phyloP scores from a whole-genome alignment of 768 basidiomycete genomes.

The Cystobasidium ongulense region DNA sequence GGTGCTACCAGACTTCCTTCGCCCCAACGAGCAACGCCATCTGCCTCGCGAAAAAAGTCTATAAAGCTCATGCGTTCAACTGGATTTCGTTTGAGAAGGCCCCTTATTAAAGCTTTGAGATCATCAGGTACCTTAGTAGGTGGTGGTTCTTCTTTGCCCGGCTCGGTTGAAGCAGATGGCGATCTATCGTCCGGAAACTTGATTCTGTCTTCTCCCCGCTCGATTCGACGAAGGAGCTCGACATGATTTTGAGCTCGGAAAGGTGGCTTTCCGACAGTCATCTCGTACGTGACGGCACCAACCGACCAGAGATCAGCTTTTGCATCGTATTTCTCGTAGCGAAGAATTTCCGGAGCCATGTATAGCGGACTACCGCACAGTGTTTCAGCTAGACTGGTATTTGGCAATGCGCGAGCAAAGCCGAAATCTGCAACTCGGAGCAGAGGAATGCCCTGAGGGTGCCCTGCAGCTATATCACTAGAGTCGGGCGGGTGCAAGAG shows the following conservation, averaged over 20 bases:
- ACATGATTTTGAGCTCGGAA: slow-evolving; percentile 95
- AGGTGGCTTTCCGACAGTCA: slow-evolving; percentile 83
- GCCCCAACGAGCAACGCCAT: slow-evolving; percentile 29
- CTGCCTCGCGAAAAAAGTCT: slow-evolving; percentile 64
- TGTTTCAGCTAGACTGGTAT: slow-evolving; percentile 91
- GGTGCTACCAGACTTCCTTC: slow-evolving; percentile 26
- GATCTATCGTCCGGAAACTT: slow-evolving; percentile 78
- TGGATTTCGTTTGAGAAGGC: slow-evolving; percentile 74
- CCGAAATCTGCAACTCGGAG: slow-evolving; percentile 98
- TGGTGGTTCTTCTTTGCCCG: slow-evolving; percentile 44
- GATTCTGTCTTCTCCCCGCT: slow-evolving; percentile 70
- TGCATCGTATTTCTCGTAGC: slow-evolving; percentile 95
- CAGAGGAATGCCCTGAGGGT: slow-evolving; percentile 84
- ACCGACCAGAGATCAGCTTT: slow-evolving; percentile 98
- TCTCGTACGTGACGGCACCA: slow-evolving; percentile 92
- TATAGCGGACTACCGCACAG: slow-evolving; percentile 96
- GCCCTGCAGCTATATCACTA: slow-evolving; percentile 72
- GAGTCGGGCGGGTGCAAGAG: slow-evolving; percentile 73
- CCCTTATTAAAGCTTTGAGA: slow-evolving; percentile 76
- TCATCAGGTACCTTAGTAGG: slow-evolving; percentile 57
- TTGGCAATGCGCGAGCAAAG: slow-evolving; percentile 84
- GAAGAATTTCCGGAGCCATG: slow-evolving; percentile 97
- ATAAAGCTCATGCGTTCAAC: slow-evolving; percentile 78
- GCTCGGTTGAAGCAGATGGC: slow-evolving; percentile 45
- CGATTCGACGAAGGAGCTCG: slow-evolving; percentile 86